Conservation (phyloP, 192 early-diverging fungal species). For the Dissophora ornata region DNA sequence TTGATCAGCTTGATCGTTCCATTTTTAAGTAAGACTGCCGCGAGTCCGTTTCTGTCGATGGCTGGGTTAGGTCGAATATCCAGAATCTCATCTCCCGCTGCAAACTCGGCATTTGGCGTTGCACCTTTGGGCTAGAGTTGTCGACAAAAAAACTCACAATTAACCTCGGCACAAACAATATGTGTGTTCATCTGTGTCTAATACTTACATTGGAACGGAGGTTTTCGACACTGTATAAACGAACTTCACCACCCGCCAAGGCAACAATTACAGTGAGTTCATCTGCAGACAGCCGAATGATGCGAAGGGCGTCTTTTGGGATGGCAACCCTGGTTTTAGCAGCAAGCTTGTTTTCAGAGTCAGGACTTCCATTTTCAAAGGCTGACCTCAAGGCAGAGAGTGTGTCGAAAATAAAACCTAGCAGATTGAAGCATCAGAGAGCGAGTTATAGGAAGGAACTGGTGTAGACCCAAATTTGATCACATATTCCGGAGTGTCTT, state of each 20-base stretch:
- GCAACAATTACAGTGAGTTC: constrained; percentile 56
- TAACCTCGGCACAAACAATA: constrained; percentile 23
- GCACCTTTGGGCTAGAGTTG: constrained; percentile 30
- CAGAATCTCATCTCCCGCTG: constrained; percentile 58
- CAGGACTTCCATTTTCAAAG: constrained; percentile 45
- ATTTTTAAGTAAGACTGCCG: constrained; percentile 63
- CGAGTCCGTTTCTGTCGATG: constrained; percentile 51
- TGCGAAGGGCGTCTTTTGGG: constrained; percentile 43
- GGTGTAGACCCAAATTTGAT: background rate
- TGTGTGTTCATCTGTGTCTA: no score
- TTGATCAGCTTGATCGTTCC: constrained; percentile 53
- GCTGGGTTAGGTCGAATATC: constrained; percentile 76
- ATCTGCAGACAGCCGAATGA: constrained; percentile 58
- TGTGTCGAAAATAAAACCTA: constrained; percentile 57
- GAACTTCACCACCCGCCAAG: constrained; percentile 39
- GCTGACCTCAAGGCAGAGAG: constrained; percentile 43
- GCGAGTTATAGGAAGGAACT: background rate
- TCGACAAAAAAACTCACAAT: background rate
- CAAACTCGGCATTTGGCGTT: constrained; percentile 52
- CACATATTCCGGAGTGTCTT: constrained; percentile 12
- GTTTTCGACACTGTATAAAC: constrained; percentile 53
- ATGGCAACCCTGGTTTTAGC: constrained; percentile 38
- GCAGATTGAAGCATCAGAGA: background rate
- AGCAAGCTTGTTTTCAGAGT: constrained; percentile 25
- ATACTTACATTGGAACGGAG: constrained; percentile 54